phyloP scores from a whole-genome alignment of 306 rosid genomes.

The Vigna unguiculata region DNA sequence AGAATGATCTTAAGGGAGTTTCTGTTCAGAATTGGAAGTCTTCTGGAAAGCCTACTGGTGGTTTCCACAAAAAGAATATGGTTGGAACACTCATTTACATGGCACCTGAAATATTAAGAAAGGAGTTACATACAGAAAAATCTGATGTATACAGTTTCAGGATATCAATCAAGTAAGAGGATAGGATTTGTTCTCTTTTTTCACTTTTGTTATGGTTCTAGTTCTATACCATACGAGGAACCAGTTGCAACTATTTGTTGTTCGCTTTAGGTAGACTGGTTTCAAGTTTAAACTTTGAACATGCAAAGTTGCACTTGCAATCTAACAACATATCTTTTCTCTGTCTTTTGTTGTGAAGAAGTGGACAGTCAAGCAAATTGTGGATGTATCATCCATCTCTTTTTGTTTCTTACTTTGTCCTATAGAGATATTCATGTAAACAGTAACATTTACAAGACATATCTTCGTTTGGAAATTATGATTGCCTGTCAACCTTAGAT shows the following conservation, averaged over 20 bases:
- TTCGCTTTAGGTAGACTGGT: constrained; percentile 11
- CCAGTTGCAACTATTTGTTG: constrained; percentile 11
- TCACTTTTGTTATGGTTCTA: constrained; percentile 14
- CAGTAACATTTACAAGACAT: background rate
- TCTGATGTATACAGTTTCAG: constrained; percentile 96
- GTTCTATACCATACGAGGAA: constrained; percentile 1
- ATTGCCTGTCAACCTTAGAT: constrained; percentile 27
- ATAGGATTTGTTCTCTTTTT: constrained; percentile 14
- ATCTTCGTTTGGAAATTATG: constrained; percentile 28
- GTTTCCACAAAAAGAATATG: constrained; percentile 92
- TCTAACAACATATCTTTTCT: background rate
- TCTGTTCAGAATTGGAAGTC: constrained; percentile 85
- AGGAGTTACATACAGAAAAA: constrained; percentile 81
- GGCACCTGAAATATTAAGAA: constrained; percentile 95
- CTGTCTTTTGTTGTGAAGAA: constrained; percentile 19
- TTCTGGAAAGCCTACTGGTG: constrained; percentile 95
- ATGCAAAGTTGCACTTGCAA: constrained; percentile 19
- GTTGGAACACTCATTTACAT: constrained; percentile 93
- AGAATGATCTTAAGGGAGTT: constrained; percentile 65
- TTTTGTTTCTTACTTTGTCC: constrained; percentile 12
- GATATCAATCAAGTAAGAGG: constrained; percentile 77
- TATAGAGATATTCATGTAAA: constrained; percentile 2
- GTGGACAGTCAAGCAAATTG: constrained; percentile 8
- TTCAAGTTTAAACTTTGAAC: constrained; percentile 14
- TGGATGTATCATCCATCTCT: constrained; percentile 32